A percentile compares a stretch with the other conserved stretches of the same genome.
Conservation (phyloP, 2,329 filamentous ascomycete genomes). For the Capronia epimyces region DNA sequence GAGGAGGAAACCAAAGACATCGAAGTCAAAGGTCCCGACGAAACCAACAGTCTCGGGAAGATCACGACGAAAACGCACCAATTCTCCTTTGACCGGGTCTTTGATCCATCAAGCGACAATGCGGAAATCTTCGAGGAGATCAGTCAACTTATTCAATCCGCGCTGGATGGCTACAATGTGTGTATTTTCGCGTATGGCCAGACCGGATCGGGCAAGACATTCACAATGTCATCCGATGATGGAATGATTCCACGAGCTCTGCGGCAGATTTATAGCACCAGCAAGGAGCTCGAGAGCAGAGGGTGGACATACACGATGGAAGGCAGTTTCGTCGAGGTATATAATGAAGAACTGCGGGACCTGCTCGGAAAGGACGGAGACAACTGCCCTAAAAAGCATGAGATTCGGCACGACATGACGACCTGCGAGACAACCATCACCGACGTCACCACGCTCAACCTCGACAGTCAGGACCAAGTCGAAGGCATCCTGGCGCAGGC, state of each 20-base stretch:
- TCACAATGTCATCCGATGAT: conserved; percentile 84
- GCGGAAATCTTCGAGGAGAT: conserved; percentile 91
- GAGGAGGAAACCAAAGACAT: conserved; percentile 84
- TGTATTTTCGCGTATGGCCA: conserved; percentile 99
- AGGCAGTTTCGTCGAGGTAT: conserved; percentile 93
- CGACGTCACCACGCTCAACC: conserved; percentile 68
- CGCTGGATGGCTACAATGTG: conserved; percentile 94
- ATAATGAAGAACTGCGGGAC: conserved; percentile 96
- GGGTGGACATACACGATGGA: conserved; percentile 94
- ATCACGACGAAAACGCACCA: conserved; percentile 72
- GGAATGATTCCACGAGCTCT: conserved; percentile 95
- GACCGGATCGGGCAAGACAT: conserved; percentile 93
- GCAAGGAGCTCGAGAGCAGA: conserved; percentile 75
- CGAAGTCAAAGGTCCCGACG: conserved; percentile 73
- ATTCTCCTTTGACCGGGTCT: conserved; percentile 92
- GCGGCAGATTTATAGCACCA: conserved; percentile 86
- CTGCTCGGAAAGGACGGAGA: conserved; percentile 68
- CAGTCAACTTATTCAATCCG: conserved; percentile 91
- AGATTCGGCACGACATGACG: conserved; percentile 78
- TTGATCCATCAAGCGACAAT: conserved; percentile 71
- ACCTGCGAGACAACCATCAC: conserved; percentile 77
- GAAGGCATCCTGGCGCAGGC: conserved; percentile 75
- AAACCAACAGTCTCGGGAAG: conserved; percentile 72
- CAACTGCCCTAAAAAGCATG: conserved; percentile 76
- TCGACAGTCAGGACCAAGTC: conserved; percentile 75